Evolutionary conservation across 2,329 filamentous ascomycete species (phyloP), one percentile per base, ranked within the genome.

Genomic region (Penicillium sp.): DNA sequence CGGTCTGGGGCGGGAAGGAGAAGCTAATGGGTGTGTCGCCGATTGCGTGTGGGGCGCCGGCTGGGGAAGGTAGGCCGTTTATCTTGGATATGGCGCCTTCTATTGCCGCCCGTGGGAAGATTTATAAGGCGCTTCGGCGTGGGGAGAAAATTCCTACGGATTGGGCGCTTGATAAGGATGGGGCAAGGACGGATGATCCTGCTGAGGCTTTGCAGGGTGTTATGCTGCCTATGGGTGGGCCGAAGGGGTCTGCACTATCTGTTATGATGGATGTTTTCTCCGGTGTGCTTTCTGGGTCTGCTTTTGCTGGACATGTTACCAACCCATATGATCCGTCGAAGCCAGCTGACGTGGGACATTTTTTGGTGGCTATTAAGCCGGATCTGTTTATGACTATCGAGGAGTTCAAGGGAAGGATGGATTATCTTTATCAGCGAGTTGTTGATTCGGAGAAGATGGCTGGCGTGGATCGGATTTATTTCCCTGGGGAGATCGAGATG

Each of bases 251-350:
- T 2, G 90, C 83, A 0, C 71, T 94, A 39, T 78, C 88, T 0
- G 84, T 94, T 53, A 93, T 92, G 88, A 94, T 94, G 90, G 89
- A 94, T 68, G 88, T 95, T 2, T 93, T 94, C 68, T 92, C 89
- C 0, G 90, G 89, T 1, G 77, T 78, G n/a, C 63, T 94, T 0
- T 90, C 88, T 0, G 90, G 89, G 0, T 87, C 86, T 32, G 89
- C 89, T 0, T 94, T 90, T 72, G 90, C 89, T 0, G 89, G 89
- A 0, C 80, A 89, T 66, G 90, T 94, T 18, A 89, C 86, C 0
- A 84, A 84, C 18, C 90, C 90, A 0, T 94, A 94, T 69, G 89
- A 92, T 66, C 81, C 87, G 3, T 86, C 82, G 0, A 83, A 79
- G 56, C 80, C 85, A 1, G 85, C 87, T 0, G 85, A 91, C 64